Evolutionary conservation across 2,329 filamentous ascomycete species (phyloP).

Genomic region (Cladorrhinum sp.): DNA sequence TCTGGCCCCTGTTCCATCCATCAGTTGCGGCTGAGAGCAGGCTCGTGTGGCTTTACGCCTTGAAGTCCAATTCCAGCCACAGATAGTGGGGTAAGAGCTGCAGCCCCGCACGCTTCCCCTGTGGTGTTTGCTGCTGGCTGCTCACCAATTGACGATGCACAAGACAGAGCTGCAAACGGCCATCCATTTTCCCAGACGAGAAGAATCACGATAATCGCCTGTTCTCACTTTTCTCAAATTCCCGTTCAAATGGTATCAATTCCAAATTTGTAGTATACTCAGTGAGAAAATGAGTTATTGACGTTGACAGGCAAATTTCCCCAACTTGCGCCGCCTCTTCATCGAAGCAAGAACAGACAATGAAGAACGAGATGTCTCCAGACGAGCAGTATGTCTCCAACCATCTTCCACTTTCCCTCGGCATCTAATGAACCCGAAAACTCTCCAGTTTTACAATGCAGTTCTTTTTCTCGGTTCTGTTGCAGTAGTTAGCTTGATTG

Average conservation of each 20-base stretch:
- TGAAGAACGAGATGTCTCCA: slow-evolving; percentile 90
- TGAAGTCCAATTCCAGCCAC: slow-evolving; percentile 20
- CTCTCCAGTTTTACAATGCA: slow-evolving; percentile 93
- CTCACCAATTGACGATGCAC: too few species aligned
- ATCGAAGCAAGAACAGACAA: slow-evolving; percentile 90
- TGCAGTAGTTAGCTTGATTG: slow-evolving; percentile 87
- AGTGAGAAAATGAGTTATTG: background rate
- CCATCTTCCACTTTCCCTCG: background rate
- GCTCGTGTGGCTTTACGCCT: slow-evolving; percentile 18
- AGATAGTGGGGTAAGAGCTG: slow-evolving; percentile 7
- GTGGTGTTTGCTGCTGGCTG: too few species aligned
- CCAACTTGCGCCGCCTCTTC: slow-evolving; percentile 93
- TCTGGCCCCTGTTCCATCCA: slow-evolving; percentile 2
- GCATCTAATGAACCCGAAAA: background rate
- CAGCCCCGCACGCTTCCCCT: background rate
- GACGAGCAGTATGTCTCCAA: slow-evolving; percentile 70
- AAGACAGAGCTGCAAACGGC: too few species aligned
- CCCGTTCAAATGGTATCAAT: background rate
- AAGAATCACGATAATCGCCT: background rate
- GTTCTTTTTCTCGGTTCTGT: slow-evolving; percentile 96
- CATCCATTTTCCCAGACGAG: background rate
- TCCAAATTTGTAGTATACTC: background rate
- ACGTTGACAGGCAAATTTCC: slow-evolving; percentile 66
- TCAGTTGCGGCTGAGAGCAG: slow-evolving; percentile 2
- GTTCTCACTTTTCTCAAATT: background rate